A percentile compares a stretch with the other conserved stretches of the same genome.
phyloP scores from a whole-genome alignment of 2,329 filamentous ascomycete species.

The Cordyceps militaris region DNA sequence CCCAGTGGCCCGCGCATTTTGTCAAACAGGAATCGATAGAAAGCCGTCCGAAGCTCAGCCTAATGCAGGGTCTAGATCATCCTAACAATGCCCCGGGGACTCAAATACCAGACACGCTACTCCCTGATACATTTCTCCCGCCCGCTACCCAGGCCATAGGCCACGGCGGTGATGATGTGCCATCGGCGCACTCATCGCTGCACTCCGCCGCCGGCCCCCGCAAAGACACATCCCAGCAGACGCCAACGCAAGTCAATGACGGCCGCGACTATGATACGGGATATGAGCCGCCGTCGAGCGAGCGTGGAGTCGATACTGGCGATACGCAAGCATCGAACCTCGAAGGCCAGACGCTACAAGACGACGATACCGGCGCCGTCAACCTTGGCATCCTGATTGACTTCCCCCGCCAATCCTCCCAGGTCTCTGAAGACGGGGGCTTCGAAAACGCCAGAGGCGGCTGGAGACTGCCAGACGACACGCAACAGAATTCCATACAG shows the following conservation, averaged over 20 bases:
- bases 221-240: constrained; percentile 42
- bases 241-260: constrained; percentile 50
- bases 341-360: constrained; percentile 32
- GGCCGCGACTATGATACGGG: constrained; percentile 49
- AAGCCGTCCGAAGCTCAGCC: background rate
- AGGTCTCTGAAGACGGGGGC: constrained; percentile 35
- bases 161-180: background rate
- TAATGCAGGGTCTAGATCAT: background rate
- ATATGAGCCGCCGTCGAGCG: constrained; percentile 22
- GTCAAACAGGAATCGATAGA: constrained; percentile 3
- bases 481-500: constrained; percentile 25
- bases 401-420: constrained; percentile 31
- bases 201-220: constrained; percentile 10
- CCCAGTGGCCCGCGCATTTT: background rate
- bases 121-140: background rate
- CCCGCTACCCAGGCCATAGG: background rate
- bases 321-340: constrained; percentile 23
- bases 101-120: constrained; percentile 14
- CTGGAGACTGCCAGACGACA: constrained; percentile 31
- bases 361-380: constrained; percentile 45
- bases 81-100: constrained; percentile 1
- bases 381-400: constrained; percentile 35
- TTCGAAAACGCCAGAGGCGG: constrained; percentile 31
- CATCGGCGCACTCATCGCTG: background rate
- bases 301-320: constrained; percentile 20